Conservation (phyloP, 148 eudicot species). For the Oxyria digyna region DNA sequence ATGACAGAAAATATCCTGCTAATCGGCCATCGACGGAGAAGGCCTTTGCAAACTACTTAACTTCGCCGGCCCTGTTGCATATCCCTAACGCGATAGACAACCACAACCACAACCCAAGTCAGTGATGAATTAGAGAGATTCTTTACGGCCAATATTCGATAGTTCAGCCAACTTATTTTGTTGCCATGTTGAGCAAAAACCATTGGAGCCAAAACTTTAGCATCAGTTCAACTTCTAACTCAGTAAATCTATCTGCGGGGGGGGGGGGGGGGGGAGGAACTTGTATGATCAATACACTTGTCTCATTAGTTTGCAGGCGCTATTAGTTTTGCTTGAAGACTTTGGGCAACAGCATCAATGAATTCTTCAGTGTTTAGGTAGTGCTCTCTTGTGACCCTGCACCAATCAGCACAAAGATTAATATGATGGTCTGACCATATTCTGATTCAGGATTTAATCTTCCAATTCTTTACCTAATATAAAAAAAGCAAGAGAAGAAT, state of each 20-base stretch:
- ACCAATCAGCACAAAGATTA: neutral
- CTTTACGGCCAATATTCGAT: neutral
- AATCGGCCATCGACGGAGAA: too few species aligned
- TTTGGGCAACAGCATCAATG: conserved; percentile 49
- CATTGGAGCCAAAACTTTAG: neutral
- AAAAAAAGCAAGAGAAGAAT: neutral
- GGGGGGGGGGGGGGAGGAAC: neutral
- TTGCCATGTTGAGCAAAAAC: neutral
- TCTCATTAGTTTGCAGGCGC: conserved; percentile 10
- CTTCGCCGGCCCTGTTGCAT: too few species aligned
- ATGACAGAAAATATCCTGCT: too few species aligned
- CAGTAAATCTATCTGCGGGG: neutral
- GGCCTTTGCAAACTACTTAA: too few species aligned
- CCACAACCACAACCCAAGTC: too few species aligned
- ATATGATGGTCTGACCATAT: neutral
- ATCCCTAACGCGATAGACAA: too few species aligned
- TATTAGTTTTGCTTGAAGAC: conserved; percentile 31
- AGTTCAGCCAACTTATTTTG: neutral
- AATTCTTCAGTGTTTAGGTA: conserved; percentile 63
- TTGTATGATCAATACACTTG: neutral
- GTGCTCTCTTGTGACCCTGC: conserved; percentile 50
- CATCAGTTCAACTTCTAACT: neutral
- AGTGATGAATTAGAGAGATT: too few species aligned
- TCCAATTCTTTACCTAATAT: neutral
- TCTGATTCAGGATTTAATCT: neutral